Evolutionary conservation across 768 basidiomycete species (phyloP).

Genomic region (Cystobasidium tubakii): DNA sequence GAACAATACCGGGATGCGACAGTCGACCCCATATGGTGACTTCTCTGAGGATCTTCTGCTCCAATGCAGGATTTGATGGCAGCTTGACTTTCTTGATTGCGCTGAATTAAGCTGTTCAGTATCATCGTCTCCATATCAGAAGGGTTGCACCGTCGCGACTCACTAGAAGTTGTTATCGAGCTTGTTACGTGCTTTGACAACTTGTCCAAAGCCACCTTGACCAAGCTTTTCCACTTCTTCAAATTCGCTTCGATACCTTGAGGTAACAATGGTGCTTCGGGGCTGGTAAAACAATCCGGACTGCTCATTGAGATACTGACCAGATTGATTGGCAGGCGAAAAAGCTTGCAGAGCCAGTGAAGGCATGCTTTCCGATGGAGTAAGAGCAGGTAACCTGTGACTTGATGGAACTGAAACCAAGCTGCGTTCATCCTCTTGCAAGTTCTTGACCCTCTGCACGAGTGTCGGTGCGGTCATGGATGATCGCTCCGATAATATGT

Average conservation of each 20-base stretch:
- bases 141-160: background rate
- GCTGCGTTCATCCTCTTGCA: background rate
- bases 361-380: constrained; percentile 12
- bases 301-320: constrained; percentile 36
- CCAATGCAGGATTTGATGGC: constrained; percentile 41
- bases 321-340: constrained; percentile 15
- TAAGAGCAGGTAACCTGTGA: background rate
- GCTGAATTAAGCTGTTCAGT: constrained; percentile 17
- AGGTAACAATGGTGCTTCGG: constrained; percentile 3
- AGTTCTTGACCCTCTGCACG: background rate
- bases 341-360: constrained; percentile 27
- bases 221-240: constrained; percentile 46
- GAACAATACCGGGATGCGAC: constrained; percentile 28
- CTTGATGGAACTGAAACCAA: background rate
- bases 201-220: constrained; percentile 45
- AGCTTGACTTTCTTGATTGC: constrained; percentile 46
- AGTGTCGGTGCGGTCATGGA: background rate
- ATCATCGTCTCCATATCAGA: too few species aligned
- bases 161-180: constrained; percentile 42
- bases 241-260: constrained; percentile 44
- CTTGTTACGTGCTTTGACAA: constrained; percentile 46
- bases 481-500: background rate
- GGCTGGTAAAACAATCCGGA: constrained; percentile 45
- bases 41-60: constrained; percentile 44
- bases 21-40: constrained; percentile 44